These are phyloP conservation scores for Aspergillus pseudoviridinutans DNA, from an alignment of 2,329 filamentous ascomycete genomes.

Conservation along the genomic window DNA sequence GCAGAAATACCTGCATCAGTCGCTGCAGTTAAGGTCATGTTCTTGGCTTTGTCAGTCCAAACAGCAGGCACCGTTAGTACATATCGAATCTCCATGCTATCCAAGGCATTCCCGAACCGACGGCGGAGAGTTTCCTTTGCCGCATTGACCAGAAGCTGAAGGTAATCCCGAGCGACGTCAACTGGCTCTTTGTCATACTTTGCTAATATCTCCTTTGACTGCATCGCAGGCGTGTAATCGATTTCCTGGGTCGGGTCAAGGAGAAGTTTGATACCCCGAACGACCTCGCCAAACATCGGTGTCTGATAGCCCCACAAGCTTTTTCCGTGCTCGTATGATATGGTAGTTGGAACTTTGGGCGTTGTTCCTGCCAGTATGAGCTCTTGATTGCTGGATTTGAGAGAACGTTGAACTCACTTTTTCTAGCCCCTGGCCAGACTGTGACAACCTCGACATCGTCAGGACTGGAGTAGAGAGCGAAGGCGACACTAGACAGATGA, in stretches of 20 bases:
- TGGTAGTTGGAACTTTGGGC: slow-evolving; percentile 20
- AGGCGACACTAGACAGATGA: slow-evolving; percentile 23
- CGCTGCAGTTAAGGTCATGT: slow-evolving; percentile 23
- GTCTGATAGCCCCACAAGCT: slow-evolving; percentile 24
- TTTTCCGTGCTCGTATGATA: slow-evolving; percentile 5
- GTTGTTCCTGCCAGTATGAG: slow-evolving; percentile 11
- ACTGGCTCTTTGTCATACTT: background rate
- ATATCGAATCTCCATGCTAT: slow-evolving; percentile 21
- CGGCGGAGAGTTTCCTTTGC: slow-evolving; percentile 3
- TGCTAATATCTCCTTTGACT: background rate
- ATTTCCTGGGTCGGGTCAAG: slow-evolving; percentile 13
- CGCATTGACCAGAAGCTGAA: slow-evolving; percentile 5
- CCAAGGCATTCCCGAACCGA: slow-evolving; percentile 10
- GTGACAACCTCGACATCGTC: slow-evolving; percentile 18
- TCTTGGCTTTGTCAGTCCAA: slow-evolving; percentile 34
- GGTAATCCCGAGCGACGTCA: slow-evolving; percentile 9
- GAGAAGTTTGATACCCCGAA: slow-evolving; percentile 22
- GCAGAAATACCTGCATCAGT: slow-evolving; percentile 12
- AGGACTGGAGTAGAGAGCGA: slow-evolving; percentile 9
- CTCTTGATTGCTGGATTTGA: too few species aligned
- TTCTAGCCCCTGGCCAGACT: slow-evolving; percentile 24
- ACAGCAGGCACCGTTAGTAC: slow-evolving; percentile 31
- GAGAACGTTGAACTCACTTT: too few species aligned
- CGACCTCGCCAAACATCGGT: slow-evolving; percentile 15
- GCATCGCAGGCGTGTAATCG: slow-evolving; percentile 2